A percentile compares a stretch with the other conserved stretches of the same genome.
Conservation (phyloP, 768 basidiomycete species). For the Sarcomyxa edulis region DNA sequence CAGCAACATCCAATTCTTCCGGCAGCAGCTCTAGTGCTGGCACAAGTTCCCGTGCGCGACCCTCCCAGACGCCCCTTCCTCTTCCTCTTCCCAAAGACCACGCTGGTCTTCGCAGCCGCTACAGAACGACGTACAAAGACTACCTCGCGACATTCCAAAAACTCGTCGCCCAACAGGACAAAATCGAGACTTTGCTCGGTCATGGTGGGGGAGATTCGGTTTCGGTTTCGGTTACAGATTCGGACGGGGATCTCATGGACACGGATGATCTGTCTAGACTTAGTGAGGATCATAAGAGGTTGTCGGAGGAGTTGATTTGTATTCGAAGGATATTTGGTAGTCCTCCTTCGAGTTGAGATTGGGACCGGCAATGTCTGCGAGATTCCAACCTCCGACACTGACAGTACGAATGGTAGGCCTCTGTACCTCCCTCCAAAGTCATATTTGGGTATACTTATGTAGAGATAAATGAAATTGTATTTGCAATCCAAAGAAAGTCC, state of each 20-base stretch:
- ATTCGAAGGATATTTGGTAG: conserved; percentile 34
- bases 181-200: conserved; percentile 47
- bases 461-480: no score
- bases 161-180: conserved; percentile 43
- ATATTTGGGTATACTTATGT: no score
- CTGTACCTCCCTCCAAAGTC: no score
- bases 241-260: conserved; percentile 49
- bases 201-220: conserved; percentile 26
- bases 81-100: conserved; percentile 43
- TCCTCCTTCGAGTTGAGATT: no score
- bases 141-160: conserved; percentile 45
- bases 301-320: conserved; percentile 48
- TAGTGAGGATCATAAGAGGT: conserved; percentile 35
- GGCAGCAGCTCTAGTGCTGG: conserved; percentile 7
- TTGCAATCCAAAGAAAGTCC: no score
- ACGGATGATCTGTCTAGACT: conserved; percentile 45
- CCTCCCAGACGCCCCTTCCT: conserved; percentile 10
- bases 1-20: conserved; percentile 15
- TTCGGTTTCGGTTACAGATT: conserved; percentile 45
- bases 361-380: no score
- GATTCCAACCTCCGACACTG: no score
- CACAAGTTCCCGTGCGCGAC: conserved; percentile 4
- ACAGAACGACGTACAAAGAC: conserved; percentile 44
- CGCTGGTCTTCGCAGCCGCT: conserved; percentile 45
- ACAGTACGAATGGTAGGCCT: no score